Evolutionary conservation across 2,329 filamentous ascomycete species (phyloP).

Genomic region (Ophiobolus disseminans): DNA sequence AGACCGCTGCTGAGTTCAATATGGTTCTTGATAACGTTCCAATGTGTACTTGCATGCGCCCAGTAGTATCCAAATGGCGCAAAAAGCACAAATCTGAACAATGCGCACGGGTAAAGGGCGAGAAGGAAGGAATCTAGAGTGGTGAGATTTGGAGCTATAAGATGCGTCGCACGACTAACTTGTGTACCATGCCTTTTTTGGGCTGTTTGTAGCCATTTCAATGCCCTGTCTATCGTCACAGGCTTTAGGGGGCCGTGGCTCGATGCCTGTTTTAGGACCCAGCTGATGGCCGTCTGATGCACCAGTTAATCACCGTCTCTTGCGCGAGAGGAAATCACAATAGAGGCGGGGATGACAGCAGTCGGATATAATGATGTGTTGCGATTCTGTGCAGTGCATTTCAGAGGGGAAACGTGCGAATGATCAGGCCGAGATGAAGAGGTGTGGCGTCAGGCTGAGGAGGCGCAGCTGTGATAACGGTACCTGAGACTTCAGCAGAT

Average conservation of each 20-base stretch:
- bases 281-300: too few species aligned
- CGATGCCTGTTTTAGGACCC: too few species aligned
- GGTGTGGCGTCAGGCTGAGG: background rate
- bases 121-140: background rate
- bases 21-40: conserved; percentile 12
- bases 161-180: too few species aligned
- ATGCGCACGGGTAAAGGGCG: background rate
- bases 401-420: background rate
- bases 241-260: too few species aligned
- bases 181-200: too few species aligned
- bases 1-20: conserved; percentile 18
- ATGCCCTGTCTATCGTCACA: too few species aligned
- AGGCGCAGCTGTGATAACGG: conserved; percentile 1
- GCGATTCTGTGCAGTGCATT: background rate
- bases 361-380: background rate
- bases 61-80: conserved; percentile 9
- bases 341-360: background rate
- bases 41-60: conserved; percentile 1
- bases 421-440: background rate
- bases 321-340: too few species aligned
- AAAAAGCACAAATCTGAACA: conserved; percentile 13
- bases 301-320: too few species aligned
- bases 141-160: background rate
- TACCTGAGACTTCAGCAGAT: background rate
- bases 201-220: too few species aligned